Base-by-base conservation (phyloP, 2,329 filamentous ascomycete species). In the Lachnellula occidentalis region DNA sequence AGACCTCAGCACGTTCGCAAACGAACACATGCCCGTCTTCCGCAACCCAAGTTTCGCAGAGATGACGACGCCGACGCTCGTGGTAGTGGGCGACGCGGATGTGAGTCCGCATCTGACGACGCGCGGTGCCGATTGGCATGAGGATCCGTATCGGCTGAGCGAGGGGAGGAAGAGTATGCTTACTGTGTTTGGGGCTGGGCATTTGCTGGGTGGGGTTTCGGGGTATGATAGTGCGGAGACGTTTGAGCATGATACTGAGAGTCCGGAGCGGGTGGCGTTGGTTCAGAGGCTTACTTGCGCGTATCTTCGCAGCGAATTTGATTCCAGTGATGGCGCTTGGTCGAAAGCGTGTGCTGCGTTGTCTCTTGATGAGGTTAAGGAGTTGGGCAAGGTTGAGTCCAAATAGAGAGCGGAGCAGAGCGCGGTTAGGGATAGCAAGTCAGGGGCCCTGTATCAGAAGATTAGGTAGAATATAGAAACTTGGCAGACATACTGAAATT, bases 31-130 rank as follows among this genome's bases (percentile, higher is more conserved):
- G 4, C 67, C 69, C 1, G 70, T 70, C 50, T 69, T 70, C 54
- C 36, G 53, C 6, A 62, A 62, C 22, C 54, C 63, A 6, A 68
- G 68, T 50, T 74, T 73, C 54, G 54, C 60, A 27, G 54, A 54
- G 3, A 73, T 76, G 71, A 46, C 8, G 2, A 65, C 68, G 5
- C 70, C 71, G 2, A 54, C 72, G 2, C 67, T 76, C 2, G 62
- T 74, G 1, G 69, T 74, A 3, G 66, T 64, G 27, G 73, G 73
- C n/a, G 72, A 73, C 34, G 64, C 66, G 7, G 73, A 75, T 34
- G 27, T 48, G 14, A 63, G 63, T 27, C 31, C 42, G 5, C 61
- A 70, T 12, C 63, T 71, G 37, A 59, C 73, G 6, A 69, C 67
- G 1, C 67, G 70, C 11, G 72, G 70, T 0, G 65, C 69, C 1